These are phyloP conservation scores for Suillus weaverae DNA, from an alignment of 768 basidiomycete genomes.

Conservation along the genomic window DNA sequence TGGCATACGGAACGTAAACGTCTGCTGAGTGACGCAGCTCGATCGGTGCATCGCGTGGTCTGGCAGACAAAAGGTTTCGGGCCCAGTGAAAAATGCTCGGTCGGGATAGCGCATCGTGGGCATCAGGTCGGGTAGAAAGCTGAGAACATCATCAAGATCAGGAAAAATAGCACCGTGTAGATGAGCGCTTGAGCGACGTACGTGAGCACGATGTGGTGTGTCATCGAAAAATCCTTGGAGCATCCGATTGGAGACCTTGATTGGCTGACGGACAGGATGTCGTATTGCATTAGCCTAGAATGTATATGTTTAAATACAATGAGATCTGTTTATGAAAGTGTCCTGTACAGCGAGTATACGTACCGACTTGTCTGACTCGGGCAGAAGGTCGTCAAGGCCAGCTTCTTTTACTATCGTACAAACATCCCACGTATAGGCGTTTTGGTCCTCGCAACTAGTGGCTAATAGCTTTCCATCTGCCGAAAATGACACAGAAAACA, in stretches of 20 bases:
- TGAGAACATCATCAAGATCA: neutral
- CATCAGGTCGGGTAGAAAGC: neutral
- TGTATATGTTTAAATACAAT: neutral
- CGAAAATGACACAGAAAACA: neutral
- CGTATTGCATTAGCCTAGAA: neutral
- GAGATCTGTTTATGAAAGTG: neutral
- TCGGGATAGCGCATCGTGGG: neutral
- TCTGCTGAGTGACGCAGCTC: neutral
- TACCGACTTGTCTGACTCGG: neutral
- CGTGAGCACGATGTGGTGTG: neutral
- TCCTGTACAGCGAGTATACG: too few relatives aligned
- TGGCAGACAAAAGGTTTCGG: neutral
- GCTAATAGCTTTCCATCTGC: neutral
- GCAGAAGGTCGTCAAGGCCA: neutral
- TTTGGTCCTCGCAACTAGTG: neutral
- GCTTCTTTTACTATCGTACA: neutral
- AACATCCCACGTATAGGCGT: neutral
- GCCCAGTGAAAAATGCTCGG: neutral
- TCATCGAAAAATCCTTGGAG: neutral
- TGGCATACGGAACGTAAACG: neutral
- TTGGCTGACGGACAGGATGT: neutral
- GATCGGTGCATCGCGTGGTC: neutral
- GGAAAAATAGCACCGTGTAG: neutral
- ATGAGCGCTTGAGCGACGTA: neutral
- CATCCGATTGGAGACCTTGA: neutral